Evolutionary conservation across 2,329 filamentous ascomycete genomes (phyloP).

Genomic region (Ascochyta rabiei): DNA sequence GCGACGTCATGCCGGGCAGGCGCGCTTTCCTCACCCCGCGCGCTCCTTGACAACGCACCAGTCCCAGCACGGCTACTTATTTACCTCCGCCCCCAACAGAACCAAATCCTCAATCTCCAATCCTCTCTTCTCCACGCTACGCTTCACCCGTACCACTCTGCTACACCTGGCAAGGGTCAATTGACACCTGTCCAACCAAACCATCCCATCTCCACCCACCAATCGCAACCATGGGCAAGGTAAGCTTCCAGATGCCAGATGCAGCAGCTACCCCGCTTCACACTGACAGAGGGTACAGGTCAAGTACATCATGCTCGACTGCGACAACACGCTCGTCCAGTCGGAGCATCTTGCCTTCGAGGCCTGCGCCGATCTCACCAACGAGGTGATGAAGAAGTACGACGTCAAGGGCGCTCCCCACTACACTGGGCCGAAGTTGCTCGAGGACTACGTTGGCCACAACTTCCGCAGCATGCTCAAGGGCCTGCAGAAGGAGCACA

Average conservation of each 20-base stretch:
- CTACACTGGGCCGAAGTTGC: slow-evolving; percentile 80
- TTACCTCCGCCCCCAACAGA: slow-evolving; percentile 32
- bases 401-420: slow-evolving; percentile 66
- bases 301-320: slow-evolving; percentile 61
- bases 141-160: slow-evolving; percentile 13
- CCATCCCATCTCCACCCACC: slow-evolving; percentile 12
- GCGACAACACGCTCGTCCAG: slow-evolving; percentile 90
- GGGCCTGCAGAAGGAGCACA: slow-evolving; percentile 75
- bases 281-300: slow-evolving; percentile 40
- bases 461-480: slow-evolving; percentile 94
- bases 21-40: slow-evolving; percentile 19
- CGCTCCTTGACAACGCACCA: slow-evolving; percentile 36
- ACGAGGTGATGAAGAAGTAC: slow-evolving; percentile 76
- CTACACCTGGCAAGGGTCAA: slow-evolving; percentile 21
- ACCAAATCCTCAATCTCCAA: slow-evolving; percentile 4
- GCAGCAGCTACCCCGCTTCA: slow-evolving; percentile 24
- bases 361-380: slow-evolving; percentile 87
- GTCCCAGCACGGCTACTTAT: slow-evolving; percentile 28
- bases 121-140: slow-evolving; percentile 4
- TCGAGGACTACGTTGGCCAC: slow-evolving; percentile 87
- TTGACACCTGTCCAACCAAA: slow-evolving; percentile 25
- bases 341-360: slow-evolving; percentile 91
- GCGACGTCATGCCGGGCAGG: slow-evolving; percentile 30
- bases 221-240: slow-evolving; percentile 42
- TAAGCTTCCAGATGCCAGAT: slow-evolving; percentile 10